A percentile compares a stretch with the other conserved stretches of the same genome.
Conservation (phyloP, 495 filamentous ascomycete species). For the Pseudoneurospora amorphoporcata region DNA sequence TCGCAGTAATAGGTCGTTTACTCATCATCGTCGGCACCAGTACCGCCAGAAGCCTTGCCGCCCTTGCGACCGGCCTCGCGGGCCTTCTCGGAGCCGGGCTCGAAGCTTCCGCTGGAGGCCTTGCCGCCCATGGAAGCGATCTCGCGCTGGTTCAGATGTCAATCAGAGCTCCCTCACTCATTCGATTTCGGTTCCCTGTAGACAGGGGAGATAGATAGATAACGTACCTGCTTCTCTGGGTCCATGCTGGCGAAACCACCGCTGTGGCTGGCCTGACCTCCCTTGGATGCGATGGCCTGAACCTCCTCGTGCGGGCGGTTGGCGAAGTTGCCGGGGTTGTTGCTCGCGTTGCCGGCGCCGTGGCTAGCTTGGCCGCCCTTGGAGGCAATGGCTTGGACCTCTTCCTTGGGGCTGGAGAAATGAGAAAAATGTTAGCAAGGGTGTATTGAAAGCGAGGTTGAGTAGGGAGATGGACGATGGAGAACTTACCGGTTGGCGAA, state of each 20-base stretch:
- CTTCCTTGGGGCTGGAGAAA: slow-evolving; percentile 34
- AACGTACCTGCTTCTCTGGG: slow-evolving; percentile 41
- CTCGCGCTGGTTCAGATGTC: slow-evolving; percentile 11
- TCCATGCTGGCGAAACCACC: slow-evolving; percentile 29
- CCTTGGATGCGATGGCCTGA: slow-evolving; percentile 40
- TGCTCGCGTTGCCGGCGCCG: slow-evolving; percentile 3
- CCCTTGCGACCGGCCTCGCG: slow-evolving; percentile 34
- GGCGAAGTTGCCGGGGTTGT: slow-evolving; percentile 3
- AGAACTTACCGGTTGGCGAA: slow-evolving; percentile 45
- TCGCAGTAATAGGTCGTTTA: not conserved
- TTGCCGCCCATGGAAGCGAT: slow-evolving; percentile 46
- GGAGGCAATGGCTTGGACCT: slow-evolving; percentile 44
- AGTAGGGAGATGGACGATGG: not conserved
- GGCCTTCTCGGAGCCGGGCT: slow-evolving; percentile 34
- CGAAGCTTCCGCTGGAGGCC: slow-evolving; percentile 38
- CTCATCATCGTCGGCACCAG: not conserved
- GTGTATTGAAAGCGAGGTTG: not conserved
- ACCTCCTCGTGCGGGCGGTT: slow-evolving; percentile 43
- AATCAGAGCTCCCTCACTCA: not conserved
- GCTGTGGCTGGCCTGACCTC: slow-evolving; percentile 35
- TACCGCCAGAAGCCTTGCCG: slow-evolving; percentile 28
- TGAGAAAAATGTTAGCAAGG: not conserved
- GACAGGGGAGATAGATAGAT: no score
- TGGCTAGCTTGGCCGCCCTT: slow-evolving; percentile 40
- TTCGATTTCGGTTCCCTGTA: no score